phyloP scores from a whole-genome alignment of 371 early-diverging fungal species.

The Apophysomyces elegans region DNA sequence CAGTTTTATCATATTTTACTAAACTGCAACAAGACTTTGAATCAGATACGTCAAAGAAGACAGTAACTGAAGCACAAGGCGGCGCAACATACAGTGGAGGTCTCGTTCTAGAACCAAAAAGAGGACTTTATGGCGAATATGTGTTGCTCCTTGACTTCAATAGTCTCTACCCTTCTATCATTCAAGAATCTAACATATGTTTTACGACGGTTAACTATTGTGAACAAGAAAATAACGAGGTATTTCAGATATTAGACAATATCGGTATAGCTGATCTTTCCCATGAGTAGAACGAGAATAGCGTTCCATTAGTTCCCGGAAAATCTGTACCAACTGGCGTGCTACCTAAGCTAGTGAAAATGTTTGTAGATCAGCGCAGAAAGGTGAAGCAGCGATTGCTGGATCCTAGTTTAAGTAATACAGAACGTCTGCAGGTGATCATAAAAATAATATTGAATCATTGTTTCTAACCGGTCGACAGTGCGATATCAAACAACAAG shows the following conservation, averaged over 20 bases:
- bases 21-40: background rate
- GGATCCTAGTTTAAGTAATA: background rate
- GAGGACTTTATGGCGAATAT: constrained; percentile 93
- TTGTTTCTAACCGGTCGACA: constrained; percentile 31
- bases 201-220: constrained; percentile 89
- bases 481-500: constrained; percentile 93
- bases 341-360: constrained; percentile 85
- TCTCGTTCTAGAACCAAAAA: constrained; percentile 85
- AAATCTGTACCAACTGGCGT: constrained; percentile 67
- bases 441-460: constrained; percentile 45
- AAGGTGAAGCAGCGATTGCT: constrained; percentile 53
- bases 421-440: background rate
- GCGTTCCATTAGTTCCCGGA: constrained; percentile 72
- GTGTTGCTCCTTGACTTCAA: constrained; percentile 98
- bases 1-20: background rate
- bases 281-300: background rate
- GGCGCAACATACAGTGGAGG: constrained; percentile 72
- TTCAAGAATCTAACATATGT: constrained; percentile 99
- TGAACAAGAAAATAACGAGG: background rate
- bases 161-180: constrained; percentile 99
- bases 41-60: background rate
- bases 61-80: background rate
- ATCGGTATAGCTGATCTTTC: background rate
- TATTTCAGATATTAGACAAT: constrained; percentile 3
- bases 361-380: constrained; percentile 86